Conservation (phyloP, 2,329 filamentous ascomycete genomes). For the Fusarium proliferatum region DNA sequence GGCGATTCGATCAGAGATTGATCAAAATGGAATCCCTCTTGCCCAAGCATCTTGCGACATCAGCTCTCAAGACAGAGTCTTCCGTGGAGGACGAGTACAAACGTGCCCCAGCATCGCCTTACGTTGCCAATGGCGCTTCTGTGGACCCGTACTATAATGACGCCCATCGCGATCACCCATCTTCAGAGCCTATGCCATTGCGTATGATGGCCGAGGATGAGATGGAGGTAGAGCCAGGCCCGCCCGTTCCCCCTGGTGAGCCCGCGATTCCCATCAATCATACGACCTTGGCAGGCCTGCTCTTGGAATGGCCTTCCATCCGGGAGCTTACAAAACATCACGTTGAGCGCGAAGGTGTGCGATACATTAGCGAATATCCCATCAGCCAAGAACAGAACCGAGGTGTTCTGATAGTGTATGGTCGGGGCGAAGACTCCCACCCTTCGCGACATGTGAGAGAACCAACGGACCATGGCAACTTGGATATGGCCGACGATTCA, state of each 20-base stretch:
- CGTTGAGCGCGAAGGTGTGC: constrained; percentile 61
- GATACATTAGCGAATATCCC: constrained; percentile 76
- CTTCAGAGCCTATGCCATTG: constrained; percentile 42
- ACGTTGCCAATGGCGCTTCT: constrained; percentile 36
- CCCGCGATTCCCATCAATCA: constrained; percentile 85
- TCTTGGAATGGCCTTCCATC: constrained; percentile 80
- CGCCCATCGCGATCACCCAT: constrained; percentile 43
- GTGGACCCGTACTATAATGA: constrained; percentile 41
- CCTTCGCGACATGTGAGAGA: constrained; percentile 62
- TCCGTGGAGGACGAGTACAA: constrained; percentile 48
- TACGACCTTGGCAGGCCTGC: constrained; percentile 86
- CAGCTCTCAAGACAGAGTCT: constrained; percentile 45
- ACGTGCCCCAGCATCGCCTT: constrained; percentile 36
- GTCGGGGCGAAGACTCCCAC: constrained; percentile 79
- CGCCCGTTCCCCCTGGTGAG: constrained; percentile 66
- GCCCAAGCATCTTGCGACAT: constrained; percentile 31
- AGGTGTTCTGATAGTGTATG: constrained; percentile 79
- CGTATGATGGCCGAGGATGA: constrained; percentile 58
- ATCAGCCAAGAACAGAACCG: constrained; percentile 79
- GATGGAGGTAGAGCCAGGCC: constrained; percentile 62
- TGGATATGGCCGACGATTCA: constrained; percentile 60
- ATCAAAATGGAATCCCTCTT: constrained; percentile 50
- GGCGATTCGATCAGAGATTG: constrained; percentile 52
- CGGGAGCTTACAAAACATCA: constrained; percentile 67
- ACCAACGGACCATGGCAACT: constrained; percentile 51